Evolutionary conservation across 2,329 filamentous ascomycete species (phyloP), one percentile per base, ranked within the genome.

Genomic region (Lasiodiplodia sp.): DNA sequence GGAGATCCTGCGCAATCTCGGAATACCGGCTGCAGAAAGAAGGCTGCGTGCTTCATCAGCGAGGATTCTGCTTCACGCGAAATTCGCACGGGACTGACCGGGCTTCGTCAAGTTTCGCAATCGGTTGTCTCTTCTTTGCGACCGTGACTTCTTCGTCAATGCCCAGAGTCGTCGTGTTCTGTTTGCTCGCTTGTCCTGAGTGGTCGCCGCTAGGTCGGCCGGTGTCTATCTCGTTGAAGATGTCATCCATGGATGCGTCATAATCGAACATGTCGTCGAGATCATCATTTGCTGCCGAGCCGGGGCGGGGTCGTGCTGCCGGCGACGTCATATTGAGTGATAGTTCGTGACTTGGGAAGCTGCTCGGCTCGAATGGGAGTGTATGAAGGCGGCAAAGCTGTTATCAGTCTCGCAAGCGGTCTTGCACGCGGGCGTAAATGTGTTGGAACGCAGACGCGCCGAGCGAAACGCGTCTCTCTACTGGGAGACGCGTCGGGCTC

Each of bases 81-180:
- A 40, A 47, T 66, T 40, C 18, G 44, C 18, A n/a, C 23, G 52
- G 67, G 3, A 55, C 68, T 74, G 65, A 93, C 91, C 89, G 88
- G 11, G 87, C 83, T 74, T 97, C 93, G 76, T 99, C 94, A 31
- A 99, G 86, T 78, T 97, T 99, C 4, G 95, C 91, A 68, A 89
- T 86, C 1, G 94, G 93, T 70, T 89, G 86, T 44, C 89, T 87
- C 74, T 91, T 91, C 81, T 93, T 97, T 51, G 87, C 88, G 4
- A 97, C 86, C 67, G 92, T 90, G 66, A 99, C 87, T 74, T 97
- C 93, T 75, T 96, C 89, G 72, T 98, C 94, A 68, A 97, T 89
- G 56, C 94, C 94, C 2, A 97, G 81, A 0, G 85, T 85, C 25
- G 58, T 16, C 5, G 37, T 49, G 10, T 51, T 37, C 34, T 68